Evolutionary conservation across 768 basidiomycete species (phyloP), one percentile per base, ranked within the genome.

Genomic region (Fistulinella prunicolor): DNA sequence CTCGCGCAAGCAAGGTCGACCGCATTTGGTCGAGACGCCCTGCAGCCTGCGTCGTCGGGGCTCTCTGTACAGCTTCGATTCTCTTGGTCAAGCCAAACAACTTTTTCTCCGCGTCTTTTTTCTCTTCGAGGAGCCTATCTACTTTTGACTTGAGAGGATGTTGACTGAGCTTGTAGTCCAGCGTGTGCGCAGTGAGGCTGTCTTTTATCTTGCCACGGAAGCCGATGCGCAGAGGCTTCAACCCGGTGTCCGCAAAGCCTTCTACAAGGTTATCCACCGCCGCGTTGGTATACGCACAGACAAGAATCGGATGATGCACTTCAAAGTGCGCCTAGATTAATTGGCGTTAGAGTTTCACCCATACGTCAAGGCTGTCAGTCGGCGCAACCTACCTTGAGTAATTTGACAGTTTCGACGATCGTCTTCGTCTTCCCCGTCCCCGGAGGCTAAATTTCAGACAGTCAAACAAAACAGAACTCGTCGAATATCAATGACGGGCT

Each of bases 381-480:
- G 3, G 22, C 23, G 24, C 9, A 16, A 37, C 54, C 17, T 42
- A 83, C 82, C 75, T 94, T 94, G 49, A 94, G 78, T 16, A 94
- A 61, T 55, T 81, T 85, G 49, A 90, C 75, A 0, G 89, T 76
- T 63, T 94, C 85, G n/a, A 92, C 82, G 38, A 94, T 92, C 0
- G 91, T 94, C 63, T 86, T 85, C 2, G 93, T 94, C 68, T 97
- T 97, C 29, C 94, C 94, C 0, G 91, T 94, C 19, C 92, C 92
- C 17, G 91, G 92, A 34, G 92, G 90, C 88, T 91, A 57, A 16
- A 53, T 41, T 44, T 26, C 46, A 40, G 38, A 44, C 14, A 13
- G 22, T 44, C 17, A 29, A 44, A 50, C 17, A 49, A 29, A 29
- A 28, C 26, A 10, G 5, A 5, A 21, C 28, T 22, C 10, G 13